Conservation (phyloP, 129 eudicot genomes). For the Pittosporum tobira region DNA sequence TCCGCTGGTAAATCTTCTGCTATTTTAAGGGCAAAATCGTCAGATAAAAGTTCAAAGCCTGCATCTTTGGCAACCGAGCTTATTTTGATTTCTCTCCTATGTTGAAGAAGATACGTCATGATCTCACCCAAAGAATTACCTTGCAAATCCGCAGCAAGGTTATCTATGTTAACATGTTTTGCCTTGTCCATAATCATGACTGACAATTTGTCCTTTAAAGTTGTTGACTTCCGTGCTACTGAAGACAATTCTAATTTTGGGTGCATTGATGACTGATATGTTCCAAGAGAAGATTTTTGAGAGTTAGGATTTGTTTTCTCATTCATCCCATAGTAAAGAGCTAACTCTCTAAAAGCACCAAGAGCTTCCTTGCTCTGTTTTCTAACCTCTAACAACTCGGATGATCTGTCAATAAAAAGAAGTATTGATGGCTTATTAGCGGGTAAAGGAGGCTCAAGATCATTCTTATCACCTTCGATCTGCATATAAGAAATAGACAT, state of each 20-base stretch:
- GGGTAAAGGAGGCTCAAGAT: slow-evolving; percentile 54
- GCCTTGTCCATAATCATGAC: slow-evolving; percentile 59
- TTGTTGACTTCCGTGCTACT: slow-evolving; percentile 32
- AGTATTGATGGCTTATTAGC: slow-evolving; percentile 57
- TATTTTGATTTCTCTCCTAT: slow-evolving; percentile 46
- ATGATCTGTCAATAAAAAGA: slow-evolving; percentile 83
- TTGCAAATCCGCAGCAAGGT: slow-evolving; percentile 44
- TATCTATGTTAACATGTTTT: slow-evolving; percentile 45
- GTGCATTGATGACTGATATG: slow-evolving; percentile 27
- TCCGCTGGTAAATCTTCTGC: slow-evolving; percentile 30
- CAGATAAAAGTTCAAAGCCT: slow-evolving; percentile 84
- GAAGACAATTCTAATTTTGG: slow-evolving; percentile 38
- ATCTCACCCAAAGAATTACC: slow-evolving; percentile 71
- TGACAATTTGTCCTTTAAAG: slow-evolving; percentile 56
- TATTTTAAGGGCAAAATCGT: slow-evolving; percentile 57
- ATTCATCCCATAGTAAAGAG: slow-evolving; percentile 24
- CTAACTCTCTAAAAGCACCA: slow-evolving; percentile 59
- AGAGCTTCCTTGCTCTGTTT: slow-evolving; percentile 60
- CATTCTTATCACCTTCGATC: slow-evolving; percentile 45
- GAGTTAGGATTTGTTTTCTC: slow-evolving; percentile 22
- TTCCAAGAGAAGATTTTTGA: slow-evolving; percentile 15
- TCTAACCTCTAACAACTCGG: slow-evolving; percentile 42
- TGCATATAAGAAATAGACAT: slow-evolving; percentile 29
- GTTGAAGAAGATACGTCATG: slow-evolving; percentile 56
- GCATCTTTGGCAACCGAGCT: slow-evolving; percentile 84